Evolutionary conservation across 331 rosid genomes (phyloP).

Genomic region (Malus hybrid): DNA sequence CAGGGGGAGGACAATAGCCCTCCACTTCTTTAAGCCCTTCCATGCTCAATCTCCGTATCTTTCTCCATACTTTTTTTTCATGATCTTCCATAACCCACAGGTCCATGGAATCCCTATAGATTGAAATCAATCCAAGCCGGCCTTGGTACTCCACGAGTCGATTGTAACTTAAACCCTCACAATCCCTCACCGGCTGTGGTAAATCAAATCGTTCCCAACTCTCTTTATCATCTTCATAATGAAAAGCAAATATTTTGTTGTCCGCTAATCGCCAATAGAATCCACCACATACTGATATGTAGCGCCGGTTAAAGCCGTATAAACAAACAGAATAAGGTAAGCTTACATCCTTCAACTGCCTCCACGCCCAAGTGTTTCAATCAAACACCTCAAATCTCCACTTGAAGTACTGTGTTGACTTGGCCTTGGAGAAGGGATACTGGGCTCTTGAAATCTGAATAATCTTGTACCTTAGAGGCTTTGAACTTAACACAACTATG

Average conservation of each 20-base stretch:
- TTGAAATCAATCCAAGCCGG: not conserved
- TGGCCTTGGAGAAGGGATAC: too few relatives aligned
- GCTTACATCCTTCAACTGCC: not conserved
- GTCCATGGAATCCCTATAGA: too few relatives aligned
- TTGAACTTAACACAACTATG: conserved; percentile 4
- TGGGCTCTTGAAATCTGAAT: not conserved
- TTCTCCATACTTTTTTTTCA: not conserved
- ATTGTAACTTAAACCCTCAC: not conserved
- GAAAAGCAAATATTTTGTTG: not conserved
- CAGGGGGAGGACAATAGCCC: not conserved
- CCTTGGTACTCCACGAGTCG: conserved; percentile 6
- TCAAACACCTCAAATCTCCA: not conserved
- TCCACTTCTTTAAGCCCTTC: not conserved
- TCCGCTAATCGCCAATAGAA: too few relatives aligned
- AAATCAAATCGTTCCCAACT: not conserved
- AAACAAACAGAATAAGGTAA: too few relatives aligned
- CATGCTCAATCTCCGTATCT: not conserved
- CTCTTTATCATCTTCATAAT: not conserved
- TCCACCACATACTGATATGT: too few relatives aligned
- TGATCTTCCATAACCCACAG: not conserved
- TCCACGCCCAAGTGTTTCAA: not conserved
- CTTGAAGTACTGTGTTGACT: too few relatives aligned
- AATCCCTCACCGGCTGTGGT: not conserved
- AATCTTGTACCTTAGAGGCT: conserved; percentile 11
- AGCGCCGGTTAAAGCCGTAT: too few relatives aligned